These are phyloP conservation scores for Cadophora malorum DNA, from an alignment of 2,329 filamentous ascomycete species.

Conservation along the genomic window DNA sequence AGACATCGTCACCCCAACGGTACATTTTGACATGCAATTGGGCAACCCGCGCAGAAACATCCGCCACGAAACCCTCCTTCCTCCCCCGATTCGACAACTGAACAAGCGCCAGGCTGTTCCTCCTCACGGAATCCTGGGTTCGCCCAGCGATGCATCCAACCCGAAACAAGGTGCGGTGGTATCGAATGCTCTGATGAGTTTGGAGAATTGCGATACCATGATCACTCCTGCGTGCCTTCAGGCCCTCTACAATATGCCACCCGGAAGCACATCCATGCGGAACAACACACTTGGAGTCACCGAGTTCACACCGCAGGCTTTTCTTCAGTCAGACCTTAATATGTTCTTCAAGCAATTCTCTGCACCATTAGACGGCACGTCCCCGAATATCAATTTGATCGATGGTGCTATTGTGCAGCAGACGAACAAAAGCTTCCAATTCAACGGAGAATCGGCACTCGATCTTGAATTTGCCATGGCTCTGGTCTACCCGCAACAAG, in stretches of 20 bases:
- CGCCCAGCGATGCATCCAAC: conserved; percentile 39
- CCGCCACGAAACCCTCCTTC: conserved; percentile 50
- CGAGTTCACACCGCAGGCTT: conserved; percentile 61
- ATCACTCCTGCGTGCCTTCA: conserved; percentile 64
- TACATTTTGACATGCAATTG: conserved; percentile 44
- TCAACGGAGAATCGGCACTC: conserved; percentile 50
- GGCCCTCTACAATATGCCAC: conserved; percentile 56
- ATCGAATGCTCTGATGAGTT: conserved; percentile 38
- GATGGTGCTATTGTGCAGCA: conserved; percentile 48
- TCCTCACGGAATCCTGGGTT: conserved; percentile 39
- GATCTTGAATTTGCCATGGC: conserved; percentile 53
- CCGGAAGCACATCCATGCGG: conserved; percentile 44
- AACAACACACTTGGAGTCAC: conserved; percentile 61
- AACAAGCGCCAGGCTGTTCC: conserved; percentile 28
- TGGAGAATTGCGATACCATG: conserved; percentile 55
- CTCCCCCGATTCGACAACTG: conserved; percentile 38
- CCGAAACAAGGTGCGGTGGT: conserved; percentile 39
- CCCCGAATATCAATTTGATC: conserved; percentile 47
- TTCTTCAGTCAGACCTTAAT: conserved; percentile 57
- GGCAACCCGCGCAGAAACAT: conserved; percentile 34
- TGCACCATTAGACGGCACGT: conserved; percentile 48
- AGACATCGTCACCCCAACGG: conserved; percentile 44
- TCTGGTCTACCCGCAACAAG: conserved; percentile 57
- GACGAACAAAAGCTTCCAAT: conserved; percentile 47
- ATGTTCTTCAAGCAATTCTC: conserved; percentile 55